Evolutionary conservation across 306 rosid genomes (phyloP), one percentile per base, ranked within the genome.

Genomic region (Acmispon strigosus): DNA sequence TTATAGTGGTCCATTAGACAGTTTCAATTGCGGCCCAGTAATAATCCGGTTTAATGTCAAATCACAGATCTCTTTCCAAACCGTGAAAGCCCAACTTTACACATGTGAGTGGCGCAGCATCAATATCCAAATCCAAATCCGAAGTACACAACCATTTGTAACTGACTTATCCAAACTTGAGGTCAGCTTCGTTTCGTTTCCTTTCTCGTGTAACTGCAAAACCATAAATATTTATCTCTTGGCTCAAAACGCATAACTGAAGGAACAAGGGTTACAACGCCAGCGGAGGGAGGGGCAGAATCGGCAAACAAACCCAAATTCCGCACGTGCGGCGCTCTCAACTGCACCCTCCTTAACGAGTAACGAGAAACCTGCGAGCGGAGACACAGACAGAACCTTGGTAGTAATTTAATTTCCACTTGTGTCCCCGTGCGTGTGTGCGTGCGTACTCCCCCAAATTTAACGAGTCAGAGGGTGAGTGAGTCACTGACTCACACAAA

Each of bases 281-380:
- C 29, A 34, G 1, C 1, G 52, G 1, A 1, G 52, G 0, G 0
- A 55, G 43, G 78, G 73, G 77, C 59, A 62, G 44, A 70, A 12
- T 1, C 4, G 36, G 14, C 15, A 48, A 4, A 22, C 8, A 39
- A n/a, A n/a, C 0, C 18, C 52, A 8, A 18, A 53, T 9, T 39
- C 5, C 78, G 81, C 86, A 74, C 83, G 83, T 82, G 83, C 27
- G 86, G 56, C 18, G 34, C 51, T 51, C 29, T 59, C 11, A 80
- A 64, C 74, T 64, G 84, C 68, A 37, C 9, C 60, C 18, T 11
- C 47, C 22, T 15, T 12, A 74, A 69, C 80, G 54, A 73, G 85
- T 24, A 82, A 82, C 81, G 65, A 72, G 77, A 63, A 70, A 67
- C 72, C 65, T 62, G 70, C 63, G 57, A 70, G 62, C 56, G 0